Evolutionary conservation across 768 basidiomycete species (phyloP).

Genomic region (Pleurotus tuber-regium): DNA sequence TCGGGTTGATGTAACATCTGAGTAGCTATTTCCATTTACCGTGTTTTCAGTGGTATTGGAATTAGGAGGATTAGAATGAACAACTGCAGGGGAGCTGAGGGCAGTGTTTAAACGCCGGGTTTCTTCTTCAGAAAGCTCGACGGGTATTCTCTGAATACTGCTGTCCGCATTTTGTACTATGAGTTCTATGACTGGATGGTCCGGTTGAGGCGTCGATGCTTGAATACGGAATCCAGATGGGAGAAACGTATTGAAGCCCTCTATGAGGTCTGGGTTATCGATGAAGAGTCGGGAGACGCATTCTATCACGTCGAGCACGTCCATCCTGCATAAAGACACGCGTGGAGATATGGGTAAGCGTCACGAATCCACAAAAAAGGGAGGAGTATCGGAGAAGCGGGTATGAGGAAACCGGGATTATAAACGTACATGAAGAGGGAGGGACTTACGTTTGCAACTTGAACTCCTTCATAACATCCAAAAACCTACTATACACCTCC

Average conservation of each 20-base stretch:
- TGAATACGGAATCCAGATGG: conserved; percentile 53
- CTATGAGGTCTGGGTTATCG: conserved; percentile 68
- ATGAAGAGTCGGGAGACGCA: conserved; percentile 73
- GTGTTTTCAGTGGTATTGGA: conserved; percentile 61
- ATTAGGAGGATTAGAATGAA: neutral
- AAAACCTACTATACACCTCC: conserved; percentile 89
- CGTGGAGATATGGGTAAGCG: neutral
- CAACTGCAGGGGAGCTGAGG: neutral
- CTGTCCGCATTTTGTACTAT: conserved; percentile 49
- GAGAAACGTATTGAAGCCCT: conserved; percentile 82
- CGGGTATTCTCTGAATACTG: neutral
- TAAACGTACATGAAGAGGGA: too few relatives aligned
- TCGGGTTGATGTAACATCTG: too few relatives aligned
- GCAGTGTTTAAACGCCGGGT: neutral
- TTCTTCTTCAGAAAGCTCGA: conserved; percentile 4
- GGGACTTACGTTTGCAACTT: conserved; percentile 84
- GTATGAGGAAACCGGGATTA: too few relatives aligned
- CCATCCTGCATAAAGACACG: conserved; percentile 49
- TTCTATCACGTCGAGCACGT: conserved; percentile 76
- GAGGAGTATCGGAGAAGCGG: too few relatives aligned
- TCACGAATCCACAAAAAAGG: too few relatives aligned
- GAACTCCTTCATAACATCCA: conserved; percentile 99
- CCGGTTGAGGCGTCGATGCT: conserved; percentile 48
- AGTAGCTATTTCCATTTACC: too few relatives aligned
- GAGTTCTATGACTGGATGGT: conserved; percentile 73